phyloP scores from a whole-genome alignment of 768 basidiomycete species.

The Lactarius hatsudake region DNA sequence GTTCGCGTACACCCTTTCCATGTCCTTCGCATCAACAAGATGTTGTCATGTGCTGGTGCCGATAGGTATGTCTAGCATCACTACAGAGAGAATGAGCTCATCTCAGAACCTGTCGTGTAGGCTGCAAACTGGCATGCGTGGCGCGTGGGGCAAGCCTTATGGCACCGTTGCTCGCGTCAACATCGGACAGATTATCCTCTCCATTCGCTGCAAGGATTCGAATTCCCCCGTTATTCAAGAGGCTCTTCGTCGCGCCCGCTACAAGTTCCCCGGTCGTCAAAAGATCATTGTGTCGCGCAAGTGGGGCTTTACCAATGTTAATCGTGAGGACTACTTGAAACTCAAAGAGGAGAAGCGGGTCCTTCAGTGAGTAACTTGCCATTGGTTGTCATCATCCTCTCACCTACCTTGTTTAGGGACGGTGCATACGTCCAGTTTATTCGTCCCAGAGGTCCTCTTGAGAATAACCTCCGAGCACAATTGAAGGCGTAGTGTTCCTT shows the following conservation, averaged over 20 bases:
- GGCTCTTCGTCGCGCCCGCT: slow-evolving; percentile 94
- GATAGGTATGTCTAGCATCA: slow-evolving; percentile 67
- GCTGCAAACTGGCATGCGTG: slow-evolving; percentile 97
- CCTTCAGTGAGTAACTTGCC: slow-evolving; percentile 56
- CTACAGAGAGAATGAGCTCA: neutral
- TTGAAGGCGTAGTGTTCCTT: slow-evolving; percentile 57
- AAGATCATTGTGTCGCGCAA: slow-evolving; percentile 97
- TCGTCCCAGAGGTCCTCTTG: slow-evolving; percentile 80
- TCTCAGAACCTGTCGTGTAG: slow-evolving; percentile 36
- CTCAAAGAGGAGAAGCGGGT: slow-evolving; percentile 90
- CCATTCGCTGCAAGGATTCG: slow-evolving; percentile 86
- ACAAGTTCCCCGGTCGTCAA: slow-evolving; percentile 99
- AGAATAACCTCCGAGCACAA: slow-evolving; percentile 81
- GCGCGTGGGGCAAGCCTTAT: slow-evolving; percentile 99
- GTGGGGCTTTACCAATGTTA: slow-evolving; percentile 98
- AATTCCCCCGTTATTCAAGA: slow-evolving; percentile 90
- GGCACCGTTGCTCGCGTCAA: slow-evolving; percentile 94
- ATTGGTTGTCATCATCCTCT: slow-evolving; percentile 12
- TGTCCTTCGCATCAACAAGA: slow-evolving; percentile 99
- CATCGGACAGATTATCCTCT: slow-evolving; percentile 94
- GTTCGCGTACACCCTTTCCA: slow-evolving; percentile 99
- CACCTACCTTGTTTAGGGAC: slow-evolving; percentile 52
- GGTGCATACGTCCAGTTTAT: slow-evolving; percentile 96
- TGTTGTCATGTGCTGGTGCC: slow-evolving; percentile 98
- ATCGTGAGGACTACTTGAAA: slow-evolving; percentile 82